Conservation (phyloP, 352 stramenopile genomes). For the Phytophthora colocasiae region DNA sequence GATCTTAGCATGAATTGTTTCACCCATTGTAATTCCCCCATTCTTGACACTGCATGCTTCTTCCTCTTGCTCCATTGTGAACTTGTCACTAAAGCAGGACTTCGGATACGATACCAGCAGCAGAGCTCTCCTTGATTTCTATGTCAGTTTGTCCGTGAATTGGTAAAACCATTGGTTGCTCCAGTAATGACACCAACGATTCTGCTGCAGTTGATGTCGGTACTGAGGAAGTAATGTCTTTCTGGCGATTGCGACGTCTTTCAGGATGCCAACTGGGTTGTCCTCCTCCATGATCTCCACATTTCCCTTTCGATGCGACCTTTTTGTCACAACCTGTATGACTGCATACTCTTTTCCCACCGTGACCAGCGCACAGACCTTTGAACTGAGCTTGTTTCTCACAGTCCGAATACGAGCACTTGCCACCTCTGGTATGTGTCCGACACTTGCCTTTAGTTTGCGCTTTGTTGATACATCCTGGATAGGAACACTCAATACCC, state of each 20-base stretch:
- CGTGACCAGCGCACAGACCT: conserved; percentile 23
- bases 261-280: background rate
- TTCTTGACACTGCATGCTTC: too few relatives aligned
- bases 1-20: too few relatives aligned
- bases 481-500: conserved; percentile 5
- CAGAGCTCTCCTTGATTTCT: background rate
- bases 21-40: too few relatives aligned
- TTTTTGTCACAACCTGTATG: conserved; percentile 21
- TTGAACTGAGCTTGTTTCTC: conserved; percentile 30
- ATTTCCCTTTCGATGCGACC: conserved; percentile 22
- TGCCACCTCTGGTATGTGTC: conserved; percentile 19
- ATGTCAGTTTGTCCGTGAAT: background rate
- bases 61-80: too few relatives aligned
- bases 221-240: background rate
- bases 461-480: conserved; percentile 18
- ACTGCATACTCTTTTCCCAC: conserved; percentile 20
- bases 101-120: conserved; percentile 1
- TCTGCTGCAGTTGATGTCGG: background rate
- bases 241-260: background rate
- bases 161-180: background rate
- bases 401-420: conserved; percentile 12
- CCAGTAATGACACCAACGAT: conserved; percentile 12
- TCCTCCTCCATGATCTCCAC: conserved; percentile 18
- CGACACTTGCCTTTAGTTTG: conserved; percentile 23
- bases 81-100: conserved; percentile 1